Evolutionary conservation across 805 yeast genomes (phyloP).

Genomic region (Wickerhamomyces subpelliculosus): DNA sequence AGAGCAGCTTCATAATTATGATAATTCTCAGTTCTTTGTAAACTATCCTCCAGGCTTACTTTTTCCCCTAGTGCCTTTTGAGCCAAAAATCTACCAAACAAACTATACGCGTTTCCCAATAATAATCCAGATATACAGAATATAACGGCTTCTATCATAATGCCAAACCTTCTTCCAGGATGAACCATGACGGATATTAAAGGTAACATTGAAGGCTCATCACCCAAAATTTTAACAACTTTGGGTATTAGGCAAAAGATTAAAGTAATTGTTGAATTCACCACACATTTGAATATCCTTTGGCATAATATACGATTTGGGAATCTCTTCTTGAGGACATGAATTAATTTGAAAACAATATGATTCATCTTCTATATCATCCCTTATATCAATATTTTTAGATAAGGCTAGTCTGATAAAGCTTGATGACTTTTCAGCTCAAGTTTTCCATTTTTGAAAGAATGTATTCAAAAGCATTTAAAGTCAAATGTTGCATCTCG

Average conservation of each 20-base stretch:
- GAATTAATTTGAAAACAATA: no score
- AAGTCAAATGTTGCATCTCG: no score
- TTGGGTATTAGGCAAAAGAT: slow-evolving; percentile 33
- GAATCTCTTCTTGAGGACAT: not conserved
- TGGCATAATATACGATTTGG: slow-evolving; percentile 26
- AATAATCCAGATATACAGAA: slow-evolving; percentile 35
- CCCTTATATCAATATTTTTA: no score
- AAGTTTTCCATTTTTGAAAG: no score
- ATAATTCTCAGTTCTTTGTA: slow-evolving; percentile 24
- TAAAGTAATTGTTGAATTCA: slow-evolving; percentile 34
- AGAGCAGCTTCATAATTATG: slow-evolving; percentile 31
- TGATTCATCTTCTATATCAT: no score
- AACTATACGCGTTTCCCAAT: slow-evolving; percentile 35
- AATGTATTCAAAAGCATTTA: no score
- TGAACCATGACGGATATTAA: slow-evolving; percentile 40
- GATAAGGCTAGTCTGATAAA: no score
- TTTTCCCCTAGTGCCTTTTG: slow-evolving; percentile 27
- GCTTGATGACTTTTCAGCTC: no score
- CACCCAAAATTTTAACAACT: slow-evolving; percentile 29
- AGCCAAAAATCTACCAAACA: slow-evolving; percentile 35
- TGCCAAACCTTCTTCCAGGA: slow-evolving; percentile 43
- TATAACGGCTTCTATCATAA: slow-evolving; percentile 36
- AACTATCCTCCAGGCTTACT: slow-evolving; percentile 24
- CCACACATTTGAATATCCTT: slow-evolving; percentile 31
- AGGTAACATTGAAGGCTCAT: slow-evolving; percentile 37